Evolutionary conservation across 257 asterid genomes (phyloP).

Genomic region (Paulownia fortunei): DNA sequence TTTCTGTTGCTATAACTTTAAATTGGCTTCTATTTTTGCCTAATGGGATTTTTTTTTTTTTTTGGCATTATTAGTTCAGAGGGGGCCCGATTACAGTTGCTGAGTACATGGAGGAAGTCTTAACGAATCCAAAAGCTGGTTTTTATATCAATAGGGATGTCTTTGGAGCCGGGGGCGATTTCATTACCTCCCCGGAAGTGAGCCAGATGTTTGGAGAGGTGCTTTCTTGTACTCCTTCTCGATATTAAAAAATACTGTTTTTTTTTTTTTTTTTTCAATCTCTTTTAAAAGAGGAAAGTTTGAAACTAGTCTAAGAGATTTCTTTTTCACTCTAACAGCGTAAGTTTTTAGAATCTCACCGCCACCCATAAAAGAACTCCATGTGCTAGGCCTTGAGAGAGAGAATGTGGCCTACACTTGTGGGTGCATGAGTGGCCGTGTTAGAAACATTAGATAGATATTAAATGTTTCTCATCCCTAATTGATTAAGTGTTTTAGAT

Average conservation of each 20-base stretch:
- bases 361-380: neutral
- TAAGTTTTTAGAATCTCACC: neutral
- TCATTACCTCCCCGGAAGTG: conserved; percentile 98
- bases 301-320: neutral
- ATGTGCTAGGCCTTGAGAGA: neutral
- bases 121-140: conserved; percentile 90
- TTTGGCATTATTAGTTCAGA: conserved; percentile 67
- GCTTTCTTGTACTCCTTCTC: neutral
- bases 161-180: conserved; percentile 91
- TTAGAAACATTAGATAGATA: neutral
- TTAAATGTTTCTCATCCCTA: neutral
- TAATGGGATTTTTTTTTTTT: conserved; percentile 4
- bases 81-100: conserved; percentile 98
- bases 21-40: neutral
- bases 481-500: neutral
- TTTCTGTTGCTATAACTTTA: neutral
- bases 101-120: conserved; percentile 97
- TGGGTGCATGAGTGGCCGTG: neutral
- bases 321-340: neutral
- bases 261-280: neutral
- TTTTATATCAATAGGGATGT: conserved; percentile 94
- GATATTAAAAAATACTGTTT: neutral
- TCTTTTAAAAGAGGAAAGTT: neutral
- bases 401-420: neutral
- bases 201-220: conserved; percentile 99